Evolutionary conservation across 176 grass and related monocot species (phyloP), one percentile per base, ranked within the genome.

Genomic region (Triticum timopheevii): DNA sequence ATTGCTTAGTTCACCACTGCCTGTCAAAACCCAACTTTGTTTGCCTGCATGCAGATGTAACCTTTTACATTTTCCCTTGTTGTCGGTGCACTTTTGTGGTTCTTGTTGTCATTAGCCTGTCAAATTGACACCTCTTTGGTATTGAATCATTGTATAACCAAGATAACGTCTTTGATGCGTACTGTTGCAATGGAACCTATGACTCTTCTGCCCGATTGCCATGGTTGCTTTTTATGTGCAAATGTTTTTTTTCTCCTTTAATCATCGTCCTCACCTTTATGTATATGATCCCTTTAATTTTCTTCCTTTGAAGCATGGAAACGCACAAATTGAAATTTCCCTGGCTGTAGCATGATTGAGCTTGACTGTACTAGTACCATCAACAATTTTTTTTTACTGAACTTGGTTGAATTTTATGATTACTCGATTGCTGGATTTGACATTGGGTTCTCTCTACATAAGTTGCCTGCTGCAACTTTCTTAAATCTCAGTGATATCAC

Each of bases 31-130:
- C 84, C 44, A 47, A 56, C 52, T 56, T 74, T 80, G 23, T 13
- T 5, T 80, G 31, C 67, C 31, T 42, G 76, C 87, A 89, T 84
- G 87, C 56, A 74, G n/a, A 80, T 54, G 87, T 80, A 65, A 22
- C 11, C 81, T 79, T 89, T 56, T 79, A 39, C 40, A 68, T 80
- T 80, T 80, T 80, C 45, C 82, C 39, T 17, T 80, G 82, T 75
- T 58, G 31, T 45, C 31, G n/a, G 8, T 9, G 44, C 76, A 27
- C 4, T 79, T 85, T 88, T 81, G 12, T 73, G 54, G 47, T 84
- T 61, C 75, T 54, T 45, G 59, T 13, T 40, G 56, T 80, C 87
- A 52, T 42, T n/a, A 40, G n/a, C 2, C 54, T 56, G 42, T 80
- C 40, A 25, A 62, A 54, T 64, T 8, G 40, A 56, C 39, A 58